These are phyloP conservation scores for Fusarium musae DNA, from an alignment of 2,329 filamentous ascomycete genomes.

Conservation along the genomic window DNA sequence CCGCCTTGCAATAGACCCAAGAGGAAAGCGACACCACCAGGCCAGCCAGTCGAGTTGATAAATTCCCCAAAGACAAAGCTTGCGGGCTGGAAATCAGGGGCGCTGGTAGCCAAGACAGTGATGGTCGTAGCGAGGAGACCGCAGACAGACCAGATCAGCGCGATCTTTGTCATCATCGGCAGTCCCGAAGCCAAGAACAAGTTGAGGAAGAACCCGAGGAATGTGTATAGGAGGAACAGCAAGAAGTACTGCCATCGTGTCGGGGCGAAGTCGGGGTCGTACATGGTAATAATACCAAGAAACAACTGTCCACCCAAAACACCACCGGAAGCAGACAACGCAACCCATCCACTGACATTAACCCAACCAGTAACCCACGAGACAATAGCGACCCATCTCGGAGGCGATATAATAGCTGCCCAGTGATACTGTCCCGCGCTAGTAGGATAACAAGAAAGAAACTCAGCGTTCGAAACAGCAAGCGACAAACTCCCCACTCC, in stretches of 20 bases:
- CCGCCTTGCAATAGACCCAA: neutral
- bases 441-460: neutral
- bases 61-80: neutral
- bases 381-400: neutral
- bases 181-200: neutral
- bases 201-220: rapidly evolving
- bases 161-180: neutral
- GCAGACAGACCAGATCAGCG: neutral
- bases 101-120: neutral
- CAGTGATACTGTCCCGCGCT: neutral
- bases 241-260: neutral
- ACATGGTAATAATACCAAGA: neutral
- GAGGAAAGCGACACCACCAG: neutral
- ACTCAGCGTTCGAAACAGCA: neutral
- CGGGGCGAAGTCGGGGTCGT: neutral
- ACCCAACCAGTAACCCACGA: neutral
- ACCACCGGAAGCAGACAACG: neutral
- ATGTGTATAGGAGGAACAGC: neutral
- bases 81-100: neutral
- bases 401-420: neutral
- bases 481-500: neutral
- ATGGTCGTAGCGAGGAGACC: neutral
- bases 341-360: neutral
- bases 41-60: neutral
- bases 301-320: neutral